Conservation (phyloP, 2,329 filamentous ascomycete species). For the Apiospora marii region DNA sequence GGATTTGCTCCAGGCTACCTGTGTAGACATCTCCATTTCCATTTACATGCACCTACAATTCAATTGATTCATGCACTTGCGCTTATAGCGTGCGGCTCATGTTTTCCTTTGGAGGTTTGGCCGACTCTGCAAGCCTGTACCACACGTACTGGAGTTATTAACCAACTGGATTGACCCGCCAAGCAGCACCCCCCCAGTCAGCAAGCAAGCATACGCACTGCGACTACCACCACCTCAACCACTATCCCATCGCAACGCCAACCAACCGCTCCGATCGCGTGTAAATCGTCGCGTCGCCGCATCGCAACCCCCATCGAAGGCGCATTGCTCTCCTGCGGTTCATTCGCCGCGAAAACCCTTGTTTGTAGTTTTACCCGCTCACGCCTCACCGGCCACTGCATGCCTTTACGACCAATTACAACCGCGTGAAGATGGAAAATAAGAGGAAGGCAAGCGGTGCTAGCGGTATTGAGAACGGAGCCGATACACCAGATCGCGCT, state of each 20-base stretch:
- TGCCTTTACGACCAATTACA: conserved; percentile 28
- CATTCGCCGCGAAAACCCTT: conserved; percentile 24
- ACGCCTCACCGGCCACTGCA: conserved; percentile 27
- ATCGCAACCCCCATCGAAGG: conserved; percentile 20
- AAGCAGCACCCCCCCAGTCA: conserved; percentile 8
- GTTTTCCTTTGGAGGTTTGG: background rate
- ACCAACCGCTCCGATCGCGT: conserved; percentile 21
- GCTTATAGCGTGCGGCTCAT: background rate
- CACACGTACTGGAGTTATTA: background rate
- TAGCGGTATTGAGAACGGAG: conserved; percentile 50
- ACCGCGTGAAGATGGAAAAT: conserved; percentile 56
- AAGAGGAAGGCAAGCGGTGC: conserved; percentile 61
- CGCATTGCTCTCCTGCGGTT: background rate
- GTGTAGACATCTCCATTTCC: background rate
- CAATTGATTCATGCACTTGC: conserved; percentile 13
- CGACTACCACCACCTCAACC: conserved; percentile 32
- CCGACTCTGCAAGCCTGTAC: background rate
- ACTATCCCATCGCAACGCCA: conserved; percentile 21
- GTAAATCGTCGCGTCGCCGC: conserved; percentile 24
- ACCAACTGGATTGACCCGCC: background rate
- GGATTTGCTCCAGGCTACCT: conserved; percentile 1
- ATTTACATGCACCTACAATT: conserved; percentile 3
- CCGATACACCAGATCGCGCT: conserved; percentile 60
- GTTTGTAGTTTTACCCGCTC: background rate
- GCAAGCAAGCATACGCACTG: conserved; percentile 8